Base-by-base conservation (phyloP, 2,329 filamentous ascomycete genomes). In the Drechslera avenae region DNA sequence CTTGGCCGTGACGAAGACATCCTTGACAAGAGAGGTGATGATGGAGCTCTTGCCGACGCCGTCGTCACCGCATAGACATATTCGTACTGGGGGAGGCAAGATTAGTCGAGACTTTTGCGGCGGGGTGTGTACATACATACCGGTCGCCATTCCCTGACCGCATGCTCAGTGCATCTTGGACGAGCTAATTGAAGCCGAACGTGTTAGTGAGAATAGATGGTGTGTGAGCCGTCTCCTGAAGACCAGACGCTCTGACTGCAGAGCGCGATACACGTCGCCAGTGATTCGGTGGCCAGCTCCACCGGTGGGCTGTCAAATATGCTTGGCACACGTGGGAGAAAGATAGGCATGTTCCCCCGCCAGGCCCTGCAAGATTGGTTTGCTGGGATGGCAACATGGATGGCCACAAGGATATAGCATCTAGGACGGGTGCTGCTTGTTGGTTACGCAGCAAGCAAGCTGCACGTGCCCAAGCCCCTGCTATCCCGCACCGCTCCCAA, bases 11-110 rank as follows among this genome's bases (percentile, higher is more conserved):
- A 97, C 90, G 75, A 97, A 99, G 73, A 93, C 89, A 72, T 97
- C 93, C 73, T 97, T 97, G 73, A 99, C 93, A 32, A 99, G 86
- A 50, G 91, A 95, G 48, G 92, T 94, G 70, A 96, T 95, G 73
- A 96, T 71, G 61, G 72, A 74, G 71, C 72, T 74, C 64, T 76
- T 76, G 58, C 73, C 73, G 47, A 71, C 68, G 32, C 89, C 89
- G 77, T 97, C 93, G 74, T 99, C 94, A 69, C 94, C 94, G 78
- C 92, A 97, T 52, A 97, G 90, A 75, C 91, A 96, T 68, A 97
- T 92, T 60, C 94, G 89, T 54, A 97, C 93, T 84, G 70, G 37
- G 33, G 21, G 70, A 35, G 33, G 21, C 5, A 18, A 17, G 14
- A 13, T 50, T 16, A 43, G 54, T 50, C 30, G 46, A 10, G 28